Conservation (phyloP, 805 yeast genomes). For the Lipomyces chichibuensis region DNA sequence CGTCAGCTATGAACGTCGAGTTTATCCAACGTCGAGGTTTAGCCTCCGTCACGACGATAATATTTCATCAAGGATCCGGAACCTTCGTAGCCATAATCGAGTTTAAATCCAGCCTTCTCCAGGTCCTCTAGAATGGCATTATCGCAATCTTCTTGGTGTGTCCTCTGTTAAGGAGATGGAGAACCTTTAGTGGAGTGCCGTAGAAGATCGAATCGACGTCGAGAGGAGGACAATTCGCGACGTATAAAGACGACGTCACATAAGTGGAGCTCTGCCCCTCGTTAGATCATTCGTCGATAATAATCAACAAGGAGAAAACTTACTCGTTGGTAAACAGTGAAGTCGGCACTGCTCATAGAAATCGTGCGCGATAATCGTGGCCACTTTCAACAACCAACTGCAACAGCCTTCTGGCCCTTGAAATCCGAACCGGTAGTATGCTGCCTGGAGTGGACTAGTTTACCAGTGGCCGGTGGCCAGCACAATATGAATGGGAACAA, state of each 20-base stretch:
- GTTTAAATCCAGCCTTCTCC: constrained; percentile 45
- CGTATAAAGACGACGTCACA: constrained; percentile 46
- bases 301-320: background rate
- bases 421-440: constrained; percentile 50
- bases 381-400: constrained; percentile 52
- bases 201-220: constrained; percentile 48
- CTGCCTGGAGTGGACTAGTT: constrained; percentile 48
- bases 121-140: constrained; percentile 42
- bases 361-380: constrained; percentile 52
- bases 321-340: constrained; percentile 49
- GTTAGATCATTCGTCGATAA: background rate
- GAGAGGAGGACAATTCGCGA: constrained; percentile 47
- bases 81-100: constrained; percentile 50
- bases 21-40: constrained; percentile 53
- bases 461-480: constrained; percentile 52
- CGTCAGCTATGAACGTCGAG: constrained; percentile 48
- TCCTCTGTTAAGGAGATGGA: constrained; percentile 46
- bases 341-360: constrained; percentile 50
- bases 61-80: constrained; percentile 50
- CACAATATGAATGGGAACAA: constrained; percentile 47
- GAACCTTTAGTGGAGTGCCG: constrained; percentile 44
- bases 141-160: constrained; percentile 47
- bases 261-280: constrained; percentile 45
- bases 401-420: constrained; percentile 48
- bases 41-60: constrained; percentile 51